These are phyloP conservation scores for Fusarium odoratissimum DNA, from an alignment of 2,329 filamentous ascomycete species.

Conservation along the genomic window DNA sequence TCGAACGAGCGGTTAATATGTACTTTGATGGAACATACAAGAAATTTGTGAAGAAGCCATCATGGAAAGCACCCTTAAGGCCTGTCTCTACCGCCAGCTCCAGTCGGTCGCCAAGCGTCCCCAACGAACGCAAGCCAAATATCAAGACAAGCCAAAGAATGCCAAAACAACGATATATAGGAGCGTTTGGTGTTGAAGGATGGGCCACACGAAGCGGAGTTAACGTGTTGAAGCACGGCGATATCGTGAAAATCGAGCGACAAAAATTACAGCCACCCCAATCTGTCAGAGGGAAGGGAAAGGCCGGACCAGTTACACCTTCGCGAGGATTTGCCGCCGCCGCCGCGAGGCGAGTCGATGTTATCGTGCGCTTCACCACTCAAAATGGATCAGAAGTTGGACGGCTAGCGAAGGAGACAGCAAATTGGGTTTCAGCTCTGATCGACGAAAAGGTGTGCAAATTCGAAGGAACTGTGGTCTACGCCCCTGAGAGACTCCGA, in stretches of 20 bases:
- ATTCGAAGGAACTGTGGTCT: constrained; percentile 91
- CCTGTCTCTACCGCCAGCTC: constrained; percentile 1
- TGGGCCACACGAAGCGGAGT: constrained; percentile 91
- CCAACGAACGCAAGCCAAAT: constrained; percentile 17
- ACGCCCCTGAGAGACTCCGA: constrained; percentile 82
- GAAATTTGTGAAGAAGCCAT: constrained; percentile 53
- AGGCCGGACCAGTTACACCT: constrained; percentile 51
- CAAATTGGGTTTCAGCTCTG: constrained; percentile 91
- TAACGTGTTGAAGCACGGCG: constrained; percentile 81
- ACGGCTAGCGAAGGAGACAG: constrained; percentile 84
- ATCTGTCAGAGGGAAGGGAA: constrained; percentile 57
- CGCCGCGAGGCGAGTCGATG: constrained; percentile 77
- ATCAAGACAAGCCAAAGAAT: constrained; percentile 43
- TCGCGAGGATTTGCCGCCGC: constrained; percentile 59
- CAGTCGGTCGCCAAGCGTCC: constrained; percentile 15
- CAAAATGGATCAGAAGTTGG: constrained; percentile 83
- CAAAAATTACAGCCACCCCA: constrained; percentile 76
- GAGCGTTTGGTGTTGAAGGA: constrained; percentile 89
- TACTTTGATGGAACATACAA: constrained; percentile 78
- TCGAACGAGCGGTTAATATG: constrained; percentile 75
- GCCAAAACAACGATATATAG: constrained; percentile 76
- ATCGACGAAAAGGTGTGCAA: constrained; percentile 90
- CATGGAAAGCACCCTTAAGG: constrained; percentile 12
- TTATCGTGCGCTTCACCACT: constrained; percentile 93
- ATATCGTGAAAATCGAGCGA: constrained; percentile 87